phyloP scores from a whole-genome alignment of 306 rosid genomes.

The Ceratonia siliqua region DNA sequence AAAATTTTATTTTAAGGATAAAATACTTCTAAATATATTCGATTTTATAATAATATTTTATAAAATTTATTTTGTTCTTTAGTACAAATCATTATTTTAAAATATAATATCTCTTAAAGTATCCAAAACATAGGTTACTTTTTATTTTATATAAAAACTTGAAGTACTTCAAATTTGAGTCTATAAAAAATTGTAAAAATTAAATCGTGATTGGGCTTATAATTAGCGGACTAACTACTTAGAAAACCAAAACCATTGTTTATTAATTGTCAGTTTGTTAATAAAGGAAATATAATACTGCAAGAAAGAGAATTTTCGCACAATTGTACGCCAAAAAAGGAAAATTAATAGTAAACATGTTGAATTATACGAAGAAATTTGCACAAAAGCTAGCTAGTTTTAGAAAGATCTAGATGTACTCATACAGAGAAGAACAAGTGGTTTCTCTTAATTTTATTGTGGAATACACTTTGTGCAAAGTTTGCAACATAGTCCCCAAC shows the following conservation, averaged over 20 bases:
- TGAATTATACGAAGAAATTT: background rate
- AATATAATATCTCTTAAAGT: too few relatives aligned
- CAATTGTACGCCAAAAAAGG: slow-evolving; percentile 12
- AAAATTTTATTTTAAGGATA: too few relatives aligned
- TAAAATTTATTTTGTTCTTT: too few relatives aligned
- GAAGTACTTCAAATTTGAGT: too few relatives aligned
- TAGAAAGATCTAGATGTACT: slow-evolving; percentile 15
- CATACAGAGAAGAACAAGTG: slow-evolving; percentile 21
- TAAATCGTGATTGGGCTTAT: too few relatives aligned
- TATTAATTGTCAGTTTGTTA: slow-evolving; percentile 35
- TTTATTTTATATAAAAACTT: too few relatives aligned
- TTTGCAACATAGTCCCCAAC: slow-evolving; percentile 43
- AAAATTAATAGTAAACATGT: slow-evolving; percentile 2
- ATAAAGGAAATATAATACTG: background rate
- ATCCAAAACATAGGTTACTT: too few relatives aligned
- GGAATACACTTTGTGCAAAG: slow-evolving; percentile 30
- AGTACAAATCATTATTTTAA: too few relatives aligned
- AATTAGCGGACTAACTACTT: too few relatives aligned
- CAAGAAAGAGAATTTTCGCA: slow-evolving; percentile 6
- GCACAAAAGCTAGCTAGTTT: slow-evolving; percentile 5
- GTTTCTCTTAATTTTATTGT: slow-evolving; percentile 17
- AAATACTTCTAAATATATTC: too few relatives aligned
- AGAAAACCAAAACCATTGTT: background rate
- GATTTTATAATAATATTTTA: too few relatives aligned
- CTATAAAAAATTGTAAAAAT: too few relatives aligned